Evolutionary conservation across 768 basidiomycete species (phyloP).

Genomic region (Xerocomellus amylosporus): DNA sequence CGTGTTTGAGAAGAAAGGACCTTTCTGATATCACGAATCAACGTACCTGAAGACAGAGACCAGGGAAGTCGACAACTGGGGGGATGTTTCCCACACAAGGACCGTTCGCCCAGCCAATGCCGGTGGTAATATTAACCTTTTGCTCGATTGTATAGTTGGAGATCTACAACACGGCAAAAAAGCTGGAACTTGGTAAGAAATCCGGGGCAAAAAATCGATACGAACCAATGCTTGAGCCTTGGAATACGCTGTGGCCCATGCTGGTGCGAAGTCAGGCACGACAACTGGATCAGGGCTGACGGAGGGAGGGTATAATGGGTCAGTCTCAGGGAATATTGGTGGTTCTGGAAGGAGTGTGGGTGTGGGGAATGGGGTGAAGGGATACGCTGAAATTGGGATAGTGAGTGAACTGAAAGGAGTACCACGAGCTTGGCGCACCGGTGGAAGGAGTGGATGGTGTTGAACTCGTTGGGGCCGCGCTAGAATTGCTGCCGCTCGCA

Average conservation of each 20-base stretch:
- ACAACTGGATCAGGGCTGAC: conserved; percentile 39
- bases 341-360: conserved; percentile 55
- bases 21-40: neutral
- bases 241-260: conserved; percentile 58
- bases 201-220: neutral
- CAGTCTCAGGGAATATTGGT: conserved; percentile 50
- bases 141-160: conserved; percentile 54
- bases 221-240: conserved; percentile 57
- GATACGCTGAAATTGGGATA: conserved; percentile 39
- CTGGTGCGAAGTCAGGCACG: conserved; percentile 45
- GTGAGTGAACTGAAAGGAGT: conserved; percentile 11
- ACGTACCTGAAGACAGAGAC: conserved; percentile 66
- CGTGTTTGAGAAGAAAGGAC: neutral
- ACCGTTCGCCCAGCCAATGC: conserved; percentile 50
- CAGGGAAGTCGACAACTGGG: conserved; percentile 53
- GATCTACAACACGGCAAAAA: conserved; percentile 32
- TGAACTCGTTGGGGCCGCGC: neutral
- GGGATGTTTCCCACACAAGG: conserved; percentile 72
- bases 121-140: conserved; percentile 64
- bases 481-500: neutral
- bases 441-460: conserved; percentile 1
- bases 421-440: neutral
- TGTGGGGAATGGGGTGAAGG: conserved; percentile 60
- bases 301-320: conserved; percentile 57
- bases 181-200: neutral